phyloP scores from a whole-genome alignment of 345 rosid species.

The Toxicodendron radicans region DNA sequence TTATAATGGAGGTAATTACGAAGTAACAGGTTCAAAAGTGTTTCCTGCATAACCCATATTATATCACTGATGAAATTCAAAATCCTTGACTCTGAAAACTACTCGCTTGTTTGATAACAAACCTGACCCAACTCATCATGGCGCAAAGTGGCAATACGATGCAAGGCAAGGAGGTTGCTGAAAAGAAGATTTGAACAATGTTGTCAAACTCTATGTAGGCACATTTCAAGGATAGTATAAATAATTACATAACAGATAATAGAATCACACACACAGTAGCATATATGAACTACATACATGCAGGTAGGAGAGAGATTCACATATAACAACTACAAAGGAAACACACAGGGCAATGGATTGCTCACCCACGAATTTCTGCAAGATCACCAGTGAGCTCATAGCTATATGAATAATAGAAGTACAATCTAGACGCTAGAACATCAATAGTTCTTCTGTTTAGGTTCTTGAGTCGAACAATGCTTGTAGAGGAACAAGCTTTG shows the following conservation, averaged over 20 bases:
- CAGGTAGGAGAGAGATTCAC: neutral
- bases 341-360: neutral
- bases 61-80: slow-evolving; percentile 21
- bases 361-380: slow-evolving; percentile 83
- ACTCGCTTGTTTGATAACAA: slow-evolving; percentile 6
- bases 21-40: slow-evolving; percentile 79
- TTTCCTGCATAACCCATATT: slow-evolving; percentile 60
- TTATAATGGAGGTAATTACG: slow-evolving; percentile 85
- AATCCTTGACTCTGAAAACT: slow-evolving; percentile 12
- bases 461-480: slow-evolving; percentile 67
- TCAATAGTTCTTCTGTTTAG: slow-evolving; percentile 76
- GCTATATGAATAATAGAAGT: slow-evolving; percentile 73
- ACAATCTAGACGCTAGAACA: slow-evolving; percentile 78
- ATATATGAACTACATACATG: neutral
- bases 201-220: neutral
- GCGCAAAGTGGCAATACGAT: slow-evolving; percentile 78
- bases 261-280: neutral
- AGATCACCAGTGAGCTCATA: slow-evolving; percentile 79
- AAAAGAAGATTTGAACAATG: slow-evolving; percentile 1
- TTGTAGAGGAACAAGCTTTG: slow-evolving; percentile 81
- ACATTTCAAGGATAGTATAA: neutral
- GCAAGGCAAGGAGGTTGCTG: slow-evolving; percentile 78
- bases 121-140: slow-evolving; percentile 96
- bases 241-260: neutral
- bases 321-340: neutral